Evolutionary conservation across 1,284 basidiomycete species (phyloP).

Genomic region (Somion occarium): DNA sequence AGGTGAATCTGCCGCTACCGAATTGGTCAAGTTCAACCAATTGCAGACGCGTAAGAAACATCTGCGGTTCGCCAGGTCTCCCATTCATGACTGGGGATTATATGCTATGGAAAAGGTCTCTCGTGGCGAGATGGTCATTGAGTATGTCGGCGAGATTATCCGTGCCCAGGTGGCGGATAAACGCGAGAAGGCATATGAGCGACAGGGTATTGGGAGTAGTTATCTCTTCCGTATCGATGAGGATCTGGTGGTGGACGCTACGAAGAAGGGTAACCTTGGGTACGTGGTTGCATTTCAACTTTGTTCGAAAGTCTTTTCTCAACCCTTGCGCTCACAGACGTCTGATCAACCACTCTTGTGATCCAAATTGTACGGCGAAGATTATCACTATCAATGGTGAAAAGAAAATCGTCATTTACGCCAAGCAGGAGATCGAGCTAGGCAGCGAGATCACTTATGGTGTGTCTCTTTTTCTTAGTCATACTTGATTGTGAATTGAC

Average conservation of each 20-base stretch:
- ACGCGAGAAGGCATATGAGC: conserved; percentile 94
- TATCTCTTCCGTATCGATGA: conserved; percentile 94
- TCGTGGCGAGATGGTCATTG: conserved; percentile 97
- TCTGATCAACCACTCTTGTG: conserved; percentile 95
- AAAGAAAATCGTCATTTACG: conserved; percentile 99
- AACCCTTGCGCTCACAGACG: conserved; percentile 47
- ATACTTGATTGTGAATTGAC: not conserved
- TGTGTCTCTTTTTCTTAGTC: conserved; percentile 32
- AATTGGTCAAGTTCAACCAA: conserved; percentile 95
- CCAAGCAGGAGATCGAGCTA: conserved; percentile 89
- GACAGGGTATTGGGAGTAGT: conserved; percentile 92
- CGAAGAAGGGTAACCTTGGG: conserved; percentile 98
- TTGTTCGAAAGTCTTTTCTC: conserved; percentile 13
- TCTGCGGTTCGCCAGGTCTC: conserved; percentile 90
- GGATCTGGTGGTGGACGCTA: conserved; percentile 94
- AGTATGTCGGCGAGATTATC: conserved; percentile 98
- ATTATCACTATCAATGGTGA: conserved; percentile 98
- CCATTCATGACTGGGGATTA: conserved; percentile 98
- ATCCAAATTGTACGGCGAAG: conserved; percentile 96
- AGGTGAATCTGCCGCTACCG: conserved; percentile 64
- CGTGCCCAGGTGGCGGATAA: conserved; percentile 95
- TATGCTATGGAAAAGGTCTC: conserved; percentile 95
- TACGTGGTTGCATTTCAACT: conserved; percentile 37
- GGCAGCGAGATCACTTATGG: conserved; percentile 95
- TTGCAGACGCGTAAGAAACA: conserved; percentile 98